Evolutionary conservation across 164 flowering plant genomes (phyloP).

Genomic region (Magnolia kwangsiensis): DNA sequence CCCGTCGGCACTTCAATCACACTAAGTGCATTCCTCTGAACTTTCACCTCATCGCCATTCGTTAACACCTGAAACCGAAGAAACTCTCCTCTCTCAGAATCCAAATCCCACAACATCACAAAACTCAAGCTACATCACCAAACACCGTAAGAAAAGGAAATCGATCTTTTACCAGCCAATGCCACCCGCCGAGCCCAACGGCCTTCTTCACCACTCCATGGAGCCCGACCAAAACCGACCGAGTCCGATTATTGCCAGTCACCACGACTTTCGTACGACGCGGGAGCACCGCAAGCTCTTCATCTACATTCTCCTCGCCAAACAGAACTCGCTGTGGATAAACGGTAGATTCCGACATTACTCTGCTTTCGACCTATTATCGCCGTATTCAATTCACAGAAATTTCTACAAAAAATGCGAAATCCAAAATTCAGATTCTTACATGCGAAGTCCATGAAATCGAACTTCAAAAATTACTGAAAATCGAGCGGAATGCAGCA

Average conservation of each 20-base stretch:
- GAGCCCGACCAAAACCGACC: constrained; percentile 74
- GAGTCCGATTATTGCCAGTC: constrained; percentile 77
- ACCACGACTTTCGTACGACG: constrained; percentile 76
- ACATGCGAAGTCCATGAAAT: background rate
- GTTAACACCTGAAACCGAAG: constrained; percentile 66
- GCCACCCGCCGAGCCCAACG: constrained; percentile 86
- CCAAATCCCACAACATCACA: background rate
- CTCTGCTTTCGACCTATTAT: background rate
- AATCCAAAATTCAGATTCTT: constrained; percentile 17
- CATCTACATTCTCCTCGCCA: constrained; percentile 61
- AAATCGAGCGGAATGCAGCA: background rate
- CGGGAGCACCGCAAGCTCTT: constrained; percentile 72
- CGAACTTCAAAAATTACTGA: background rate
- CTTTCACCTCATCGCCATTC: constrained; percentile 93
- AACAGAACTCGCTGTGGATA: constrained; percentile 34
- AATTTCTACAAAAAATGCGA: constrained; percentile 18
- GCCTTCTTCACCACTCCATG: constrained; percentile 84
- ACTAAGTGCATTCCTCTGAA: constrained; percentile 95
- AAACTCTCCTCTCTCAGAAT: background rate
- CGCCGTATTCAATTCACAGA: constrained; percentile 1
- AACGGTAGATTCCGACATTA: constrained; percentile 56
- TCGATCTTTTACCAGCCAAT: constrained; percentile 78
- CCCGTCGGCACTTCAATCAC: constrained; percentile 96
- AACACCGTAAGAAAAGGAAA: background rate
- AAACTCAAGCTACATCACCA: background rate